Conservation (phyloP, 139 green algal genomes). For the Chlamydomonas sphaeroides region DNA sequence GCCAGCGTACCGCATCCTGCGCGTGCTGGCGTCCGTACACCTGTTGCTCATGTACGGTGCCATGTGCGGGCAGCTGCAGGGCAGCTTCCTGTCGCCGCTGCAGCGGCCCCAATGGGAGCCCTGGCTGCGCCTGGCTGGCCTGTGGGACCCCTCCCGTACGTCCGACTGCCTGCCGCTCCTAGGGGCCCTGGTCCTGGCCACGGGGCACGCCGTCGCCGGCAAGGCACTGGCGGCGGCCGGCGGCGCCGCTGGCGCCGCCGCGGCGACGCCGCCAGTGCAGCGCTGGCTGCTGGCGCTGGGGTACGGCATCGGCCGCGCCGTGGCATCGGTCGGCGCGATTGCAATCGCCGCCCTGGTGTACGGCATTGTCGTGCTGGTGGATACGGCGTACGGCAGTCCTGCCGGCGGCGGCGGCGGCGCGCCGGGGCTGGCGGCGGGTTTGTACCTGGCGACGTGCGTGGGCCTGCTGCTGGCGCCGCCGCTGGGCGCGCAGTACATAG, state of each 20-base stretch:
- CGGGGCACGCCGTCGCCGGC: slow-evolving; percentile 23
- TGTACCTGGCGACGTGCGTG: slow-evolving; percentile 28
- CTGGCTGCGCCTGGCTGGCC: slow-evolving; percentile 31
- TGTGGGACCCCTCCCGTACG: not conserved
- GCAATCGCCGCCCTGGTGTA: slow-evolving; percentile 3
- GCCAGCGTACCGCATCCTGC: slow-evolving; percentile 9
- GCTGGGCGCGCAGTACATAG: slow-evolving; percentile 5
- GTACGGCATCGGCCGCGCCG: not conserved
- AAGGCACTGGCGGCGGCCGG: not conserved
- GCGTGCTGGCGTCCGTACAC: slow-evolving; percentile 38
- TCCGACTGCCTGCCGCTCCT: slow-evolving; percentile 45
- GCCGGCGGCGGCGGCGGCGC: slow-evolving; percentile 7
- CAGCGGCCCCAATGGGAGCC: slow-evolving; percentile 10
- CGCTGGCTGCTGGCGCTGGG: slow-evolving; percentile 11
- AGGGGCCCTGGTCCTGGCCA: slow-evolving; percentile 26
- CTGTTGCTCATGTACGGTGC: slow-evolving; percentile 44
- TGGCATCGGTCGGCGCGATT: not conserved
- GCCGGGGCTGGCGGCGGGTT: slow-evolving; percentile 1
- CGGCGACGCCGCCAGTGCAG: not conserved
- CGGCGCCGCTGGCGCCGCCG: not conserved
- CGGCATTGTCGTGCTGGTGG: too few species aligned
- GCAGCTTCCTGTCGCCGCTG: slow-evolving; percentile 26
- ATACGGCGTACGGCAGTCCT: too few species aligned
- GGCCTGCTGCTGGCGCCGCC: slow-evolving; percentile 42
- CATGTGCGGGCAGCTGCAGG: slow-evolving; percentile 50